Base-by-base conservation (phyloP, 768 basidiomycete genomes). In the Tricholoma furcatifolium region DNA sequence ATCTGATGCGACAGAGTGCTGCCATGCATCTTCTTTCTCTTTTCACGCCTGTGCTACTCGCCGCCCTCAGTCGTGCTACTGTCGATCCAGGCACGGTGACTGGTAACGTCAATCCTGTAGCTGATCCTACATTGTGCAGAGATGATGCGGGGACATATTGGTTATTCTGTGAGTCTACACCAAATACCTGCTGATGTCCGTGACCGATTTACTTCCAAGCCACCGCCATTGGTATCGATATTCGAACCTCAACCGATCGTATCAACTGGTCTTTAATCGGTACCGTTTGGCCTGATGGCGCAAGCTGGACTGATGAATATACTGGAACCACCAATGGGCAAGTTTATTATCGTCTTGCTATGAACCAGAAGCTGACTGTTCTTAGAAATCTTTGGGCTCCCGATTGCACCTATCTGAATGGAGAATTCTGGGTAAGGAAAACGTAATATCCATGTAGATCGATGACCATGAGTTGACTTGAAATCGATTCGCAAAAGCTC, bases 121-220 rank as follows among this genome's bases (percentile, higher is more conserved):
- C 77, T 55, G 77, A 80, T 55, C 78, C 78, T 2, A 72, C 75
- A 3, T 71, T 80, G 64, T 81, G 79, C 66, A 78, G 76, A 54
- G 78, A 80, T 55, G 68, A 65, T 27, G 59, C 59, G 32, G 78
- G 78, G 20, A 74, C 65, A 50, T 80, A 75, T 50, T 82, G 71
- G 53, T 63, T 81, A 7, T 80, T 80, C 61, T 76, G 77, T 78
- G 47, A 47, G 73, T 67, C 4, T 40, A 6, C n/a, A n/a, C 27
- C 20, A 17, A 21, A 2, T 4, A 40, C 7, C 4, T 47, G 27
- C 18, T 45, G n/a, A 35, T n/a, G 15, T 14, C 2, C 3, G 20
- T 46, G 23, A 41, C 34, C 18, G 15, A 40, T 46, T 35, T 21
- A 23, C 11, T 6, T 23, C 32, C 57, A 23, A 77, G 76, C 75